phyloP scores from a whole-genome alignment of 805 yeast genomes.

The Teunomyces panamensis region DNA sequence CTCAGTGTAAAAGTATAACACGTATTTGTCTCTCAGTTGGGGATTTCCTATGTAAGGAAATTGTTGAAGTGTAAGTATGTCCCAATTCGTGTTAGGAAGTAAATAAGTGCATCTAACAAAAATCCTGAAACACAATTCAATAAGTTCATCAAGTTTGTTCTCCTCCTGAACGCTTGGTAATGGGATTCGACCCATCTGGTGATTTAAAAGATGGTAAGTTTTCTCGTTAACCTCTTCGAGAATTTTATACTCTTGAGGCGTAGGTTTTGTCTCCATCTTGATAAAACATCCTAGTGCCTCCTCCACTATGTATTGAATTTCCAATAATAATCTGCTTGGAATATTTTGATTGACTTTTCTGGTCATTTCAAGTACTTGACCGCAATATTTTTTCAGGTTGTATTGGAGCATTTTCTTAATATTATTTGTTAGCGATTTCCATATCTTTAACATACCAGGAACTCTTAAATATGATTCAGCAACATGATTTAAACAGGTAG shows the following conservation, averaged over 20 bases:
- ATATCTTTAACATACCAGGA: conserved; percentile 17
- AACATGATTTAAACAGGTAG: conserved; percentile 3
- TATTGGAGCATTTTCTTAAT: not conserved
- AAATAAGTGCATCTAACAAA: conserved; percentile 27
- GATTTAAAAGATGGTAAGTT: conserved; percentile 15
- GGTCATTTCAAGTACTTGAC: conserved; percentile 7
- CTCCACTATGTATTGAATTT: conserved; percentile 3
- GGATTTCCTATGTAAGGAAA: conserved; percentile 40
- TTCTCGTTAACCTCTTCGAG: conserved; percentile 5
- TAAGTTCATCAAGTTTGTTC: conserved; percentile 13
- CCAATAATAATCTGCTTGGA: conserved; percentile 4
- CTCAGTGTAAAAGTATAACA: conserved; percentile 24
- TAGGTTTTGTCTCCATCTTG: not conserved
- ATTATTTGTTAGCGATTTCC: conserved; percentile 11
- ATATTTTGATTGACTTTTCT: not conserved
- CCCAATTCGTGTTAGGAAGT: conserved; percentile 29
- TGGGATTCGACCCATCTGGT: conserved; percentile 37
- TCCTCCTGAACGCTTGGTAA: conserved; percentile 22
- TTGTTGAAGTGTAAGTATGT: conserved; percentile 31
- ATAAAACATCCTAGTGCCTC: not conserved
- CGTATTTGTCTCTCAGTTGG: conserved; percentile 33
- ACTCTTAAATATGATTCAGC: conserved; percentile 3
- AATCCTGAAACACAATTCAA: conserved; percentile 26
- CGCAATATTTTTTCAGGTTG: not conserved
- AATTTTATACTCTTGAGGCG: not conserved